A percentile compares a stretch with the other conserved stretches of the same genome.
Evolutionary conservation across 2,329 filamentous ascomycete genomes (phyloP).

Genomic region (Mariannaea elegans): DNA sequence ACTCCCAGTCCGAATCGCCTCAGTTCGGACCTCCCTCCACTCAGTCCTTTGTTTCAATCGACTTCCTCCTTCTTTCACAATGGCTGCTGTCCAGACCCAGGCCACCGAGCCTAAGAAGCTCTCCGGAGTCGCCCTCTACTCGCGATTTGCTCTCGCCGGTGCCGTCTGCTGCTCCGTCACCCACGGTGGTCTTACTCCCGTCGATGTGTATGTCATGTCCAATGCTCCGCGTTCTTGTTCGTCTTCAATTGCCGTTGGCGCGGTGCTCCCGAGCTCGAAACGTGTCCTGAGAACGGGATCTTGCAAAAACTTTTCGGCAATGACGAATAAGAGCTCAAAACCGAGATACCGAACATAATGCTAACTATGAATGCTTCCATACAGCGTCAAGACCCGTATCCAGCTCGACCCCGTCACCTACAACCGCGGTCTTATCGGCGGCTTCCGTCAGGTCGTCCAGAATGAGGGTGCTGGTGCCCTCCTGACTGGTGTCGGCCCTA

Average conservation of each 20-base stretch:
- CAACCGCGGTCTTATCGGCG: slow-evolving; percentile 87
- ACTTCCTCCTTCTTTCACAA: slow-evolving; percentile 44
- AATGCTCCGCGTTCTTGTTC: background rate
- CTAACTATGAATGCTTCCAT: slow-evolving; percentile 35
- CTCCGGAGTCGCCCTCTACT: slow-evolving; percentile 78
- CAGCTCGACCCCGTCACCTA: slow-evolving; percentile 91
- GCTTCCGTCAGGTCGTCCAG: slow-evolving; percentile 84
- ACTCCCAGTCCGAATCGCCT: slow-evolving; percentile 21
- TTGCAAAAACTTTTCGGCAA: background rate
- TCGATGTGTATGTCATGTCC: slow-evolving; percentile 89
- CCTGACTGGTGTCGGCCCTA: slow-evolving; percentile 85
- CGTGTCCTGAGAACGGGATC: background rate
- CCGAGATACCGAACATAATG: slow-evolving; percentile 1
- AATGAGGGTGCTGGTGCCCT: slow-evolving; percentile 88
- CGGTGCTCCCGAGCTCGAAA: background rate
- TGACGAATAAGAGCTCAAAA: background rate
- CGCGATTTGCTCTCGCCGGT: slow-evolving; percentile 95
- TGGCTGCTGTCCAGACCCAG: slow-evolving; percentile 54
- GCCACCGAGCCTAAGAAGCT: slow-evolving; percentile 53
- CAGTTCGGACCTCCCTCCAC: slow-evolving; percentile 43
- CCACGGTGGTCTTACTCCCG: slow-evolving; percentile 94
- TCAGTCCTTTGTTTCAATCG: slow-evolving; percentile 42
- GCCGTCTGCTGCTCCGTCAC: slow-evolving; percentile 98
- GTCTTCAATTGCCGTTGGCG: slow-evolving; percentile 32
- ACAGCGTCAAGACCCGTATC: slow-evolving; percentile 93